A percentile compares a stretch with the other conserved stretches of the same genome.
Evolutionary conservation across 73 alveolate species (phyloP).

Genomic region (Paramecium octaurelia): DNA sequence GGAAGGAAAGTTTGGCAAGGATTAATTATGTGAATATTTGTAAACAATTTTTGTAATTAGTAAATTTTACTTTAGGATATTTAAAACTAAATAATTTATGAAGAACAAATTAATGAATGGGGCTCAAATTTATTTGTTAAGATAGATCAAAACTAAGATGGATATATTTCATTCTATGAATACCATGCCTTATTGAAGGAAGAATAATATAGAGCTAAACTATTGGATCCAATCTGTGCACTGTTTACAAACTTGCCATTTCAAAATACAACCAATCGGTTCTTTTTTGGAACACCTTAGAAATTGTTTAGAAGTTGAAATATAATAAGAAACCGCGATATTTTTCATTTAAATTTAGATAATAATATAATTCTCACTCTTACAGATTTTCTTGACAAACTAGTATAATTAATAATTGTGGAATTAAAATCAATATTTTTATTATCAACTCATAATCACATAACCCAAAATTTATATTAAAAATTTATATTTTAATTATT

Average conservation of each 20-base stretch:
- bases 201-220: neutral
- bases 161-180: neutral
- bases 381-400: too few relatives aligned
- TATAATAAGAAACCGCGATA: neutral
- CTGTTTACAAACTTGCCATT: neutral
- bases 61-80: neutral
- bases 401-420: too few relatives aligned
- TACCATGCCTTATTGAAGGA: neutral
- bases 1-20: neutral
- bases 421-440: too few relatives aligned
- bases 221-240: slow-evolving; percentile 18
- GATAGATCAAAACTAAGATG: slow-evolving; percentile 28
- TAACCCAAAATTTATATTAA: too few relatives aligned
- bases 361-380: neutral
- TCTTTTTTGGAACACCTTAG: neutral
- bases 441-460: neutral
- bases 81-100: neutral
- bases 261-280: neutral
- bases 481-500: too few relatives aligned
- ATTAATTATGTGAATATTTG: neutral
- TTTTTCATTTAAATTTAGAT: neutral
- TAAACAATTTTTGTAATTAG: neutral
- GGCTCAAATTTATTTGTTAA: neutral
- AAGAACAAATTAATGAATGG: neutral
- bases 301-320: neutral